Base-by-base conservation (phyloP, 2,329 filamentous ascomycete genomes). In the Beauveria sp. region DNA sequence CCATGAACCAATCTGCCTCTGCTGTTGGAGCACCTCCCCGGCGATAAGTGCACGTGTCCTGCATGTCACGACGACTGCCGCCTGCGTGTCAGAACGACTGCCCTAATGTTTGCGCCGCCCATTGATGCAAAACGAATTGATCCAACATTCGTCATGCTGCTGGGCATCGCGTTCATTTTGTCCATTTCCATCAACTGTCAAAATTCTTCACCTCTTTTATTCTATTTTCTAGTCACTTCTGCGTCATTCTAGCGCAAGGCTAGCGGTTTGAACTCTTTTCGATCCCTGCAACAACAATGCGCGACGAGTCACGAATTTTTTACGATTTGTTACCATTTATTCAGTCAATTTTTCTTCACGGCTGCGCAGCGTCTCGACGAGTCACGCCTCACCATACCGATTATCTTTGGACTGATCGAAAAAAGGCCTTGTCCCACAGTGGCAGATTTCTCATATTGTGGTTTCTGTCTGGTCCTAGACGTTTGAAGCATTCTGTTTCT, bases 1-100 rank as follows among this genome's bases (percentile, higher is more conserved):
- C 77, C 20, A 75, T 83, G 70, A 79, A 72, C 65, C 79, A 80
- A 65, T 73, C 80, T 59, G 73, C 78, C 42, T 75, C 80, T 3
- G 72, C 77, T 24, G 74, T 83, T 61, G 71, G 75, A 57, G 74
- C 77, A 31, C 70, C 74, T 26, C 69, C 76, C 57, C 72, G 76
- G 65, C 73, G 77, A 66, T 79, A 73, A 69, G 66, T 16, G 28
- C 10, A 34, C 8, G 22, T 31, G 16, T 24, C 14, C 7, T 49
- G 20, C 31, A 28, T 50, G 46, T 45, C 61, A 60, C 57, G 49
- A 54, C 24, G 42, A 40, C 46, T 9, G 42, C 42, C 45, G 10
- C 20, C 5, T 24, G 16, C 52, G 31, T 26, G 53, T 56, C 42
- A 24, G 3, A 12, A 34, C 5, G 43, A 57, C 54, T 57, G 43